Evolutionary conservation across 139 green algal genomes (phyloP).

Genomic region (Picochlorum sp.): DNA sequence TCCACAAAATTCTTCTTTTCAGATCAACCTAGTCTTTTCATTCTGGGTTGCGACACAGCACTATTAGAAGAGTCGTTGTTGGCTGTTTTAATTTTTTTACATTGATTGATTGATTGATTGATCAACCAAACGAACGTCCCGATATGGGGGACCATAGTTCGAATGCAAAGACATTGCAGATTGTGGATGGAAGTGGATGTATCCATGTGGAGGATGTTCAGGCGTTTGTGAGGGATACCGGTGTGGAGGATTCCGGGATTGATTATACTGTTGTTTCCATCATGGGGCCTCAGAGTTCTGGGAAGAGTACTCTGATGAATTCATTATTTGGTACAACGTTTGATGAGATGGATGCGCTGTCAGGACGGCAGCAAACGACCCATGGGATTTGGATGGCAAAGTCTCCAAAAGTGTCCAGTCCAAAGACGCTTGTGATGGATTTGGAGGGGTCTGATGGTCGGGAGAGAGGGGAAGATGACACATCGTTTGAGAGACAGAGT

Average conservation of each 20-base stretch:
- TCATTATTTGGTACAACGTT: slow-evolving; percentile 88
- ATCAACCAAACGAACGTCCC: no score
- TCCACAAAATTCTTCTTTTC: no score
- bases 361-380: slow-evolving; percentile 78
- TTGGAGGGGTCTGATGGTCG: slow-evolving; percentile 78
- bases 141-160: not conserved
- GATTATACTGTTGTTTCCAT: slow-evolving; percentile 91
- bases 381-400: slow-evolving; percentile 80
- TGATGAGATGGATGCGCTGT: slow-evolving; percentile 89
- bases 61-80: no score
- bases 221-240: slow-evolving; percentile 28
- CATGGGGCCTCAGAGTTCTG: slow-evolving; percentile 92
- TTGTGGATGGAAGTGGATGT: slow-evolving; percentile 50
- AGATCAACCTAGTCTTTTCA: no score
- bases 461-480: slow-evolving; percentile 92
- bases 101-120: no score
- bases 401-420: slow-evolving; percentile 50
- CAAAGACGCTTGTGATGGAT: slow-evolving; percentile 85
- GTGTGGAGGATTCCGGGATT: slow-evolving; percentile 30
- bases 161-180: slow-evolving; percentile 28
- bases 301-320: slow-evolving; percentile 90
- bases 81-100: no score
- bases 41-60: no score
- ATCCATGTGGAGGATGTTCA: slow-evolving; percentile 43
- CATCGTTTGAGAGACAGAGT: slow-evolving; percentile 93